phyloP scores from a whole-genome alignment of 805 yeast genomes.

The Cyberlindnera misumaiensis region DNA sequence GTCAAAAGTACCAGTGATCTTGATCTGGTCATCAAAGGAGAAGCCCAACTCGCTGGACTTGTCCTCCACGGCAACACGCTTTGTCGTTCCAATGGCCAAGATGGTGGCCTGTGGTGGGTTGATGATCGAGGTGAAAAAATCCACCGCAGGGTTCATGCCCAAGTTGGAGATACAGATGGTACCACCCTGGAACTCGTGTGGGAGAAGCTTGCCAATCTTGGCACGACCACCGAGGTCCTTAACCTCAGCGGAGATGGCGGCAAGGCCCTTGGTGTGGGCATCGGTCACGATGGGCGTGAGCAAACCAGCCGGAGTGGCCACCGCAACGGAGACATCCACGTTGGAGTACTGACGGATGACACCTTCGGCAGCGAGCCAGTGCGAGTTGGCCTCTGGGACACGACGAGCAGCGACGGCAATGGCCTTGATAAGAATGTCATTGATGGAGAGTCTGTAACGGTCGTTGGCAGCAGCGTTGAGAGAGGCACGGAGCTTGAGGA shows the following conservation, averaged over 20 bases:
- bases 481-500: conserved; percentile 86
- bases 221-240: conserved; percentile 97
- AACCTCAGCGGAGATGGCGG: conserved; percentile 70
- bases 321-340: conserved; percentile 97
- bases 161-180: conserved; percentile 96
- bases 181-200: conserved; percentile 99
- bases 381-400: conserved; percentile 91
- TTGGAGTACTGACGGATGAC: conserved; percentile 86
- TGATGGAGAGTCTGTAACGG: conserved; percentile 84
- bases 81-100: conserved; percentile 89
- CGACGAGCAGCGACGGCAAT: conserved; percentile 82
- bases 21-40: conserved; percentile 84
- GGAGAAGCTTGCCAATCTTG: conserved; percentile 82
- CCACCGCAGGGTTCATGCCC: conserved; percentile 97
- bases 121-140: conserved; percentile 89
- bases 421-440: conserved; percentile 92
- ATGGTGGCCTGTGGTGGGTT: conserved; percentile 97
- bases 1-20: conserved; percentile 94
- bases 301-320: conserved; percentile 95
- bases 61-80: conserved; percentile 90
- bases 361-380: conserved; percentile 85
- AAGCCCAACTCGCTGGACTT: conserved; percentile 86
- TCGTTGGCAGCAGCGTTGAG: conserved; percentile 82
- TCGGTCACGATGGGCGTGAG: conserved; percentile 92
- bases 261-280: conserved; percentile 84